Evolutionary conservation across 2,329 filamentous ascomycete species (phyloP), one percentile per base, ranked within the genome.

Genomic region (Alternaria triticimaculans): DNA sequence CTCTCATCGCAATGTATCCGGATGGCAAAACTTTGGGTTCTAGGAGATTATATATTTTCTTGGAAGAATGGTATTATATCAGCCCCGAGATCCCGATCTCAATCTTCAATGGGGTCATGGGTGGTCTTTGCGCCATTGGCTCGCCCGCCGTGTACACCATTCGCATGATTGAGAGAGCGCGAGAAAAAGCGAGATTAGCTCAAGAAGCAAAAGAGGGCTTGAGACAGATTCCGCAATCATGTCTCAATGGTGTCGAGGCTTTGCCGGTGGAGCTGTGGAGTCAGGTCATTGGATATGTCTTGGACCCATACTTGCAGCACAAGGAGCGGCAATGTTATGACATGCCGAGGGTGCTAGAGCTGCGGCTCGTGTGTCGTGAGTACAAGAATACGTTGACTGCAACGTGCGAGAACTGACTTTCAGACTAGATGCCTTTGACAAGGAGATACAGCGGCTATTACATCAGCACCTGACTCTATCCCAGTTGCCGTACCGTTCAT

Each of bases 261-360:
- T 18, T 50, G 25, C 48, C 48, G n/a, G 48, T 50, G 6, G 48
- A 50, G 18, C 48, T 50, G 1, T 50, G 48, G 48, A 50, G 48
- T 50, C 26, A 50, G 25, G 20, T 50, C 7, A 28, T 50, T 28
- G 6, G 9, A 2, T 20, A 33, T 33, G 6, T 15, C 11, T 3
- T 51, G 18, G 48, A 33, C 8, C 26, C 26, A 30, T 51, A 12
- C 11, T 51, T 33, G 18, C 48, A 33, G 14, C 12, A 30, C 26
- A 21, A 28, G 21, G 30, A 11, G n/a, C 48, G n/a, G 3, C 26
- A 41, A 41, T 41, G 37, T 18, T 18, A 41, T 41, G 37, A 0
- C 37, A 10, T 41, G 5, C 9, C 8, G 0, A 18, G 0, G 0
- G n/a, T 41, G 37, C 37, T 41, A 18, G 37, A 41, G 1, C 0